phyloP scores from a whole-genome alignment of 352 stramenopile species.

The Thalassiosira mediterranea region DNA sequence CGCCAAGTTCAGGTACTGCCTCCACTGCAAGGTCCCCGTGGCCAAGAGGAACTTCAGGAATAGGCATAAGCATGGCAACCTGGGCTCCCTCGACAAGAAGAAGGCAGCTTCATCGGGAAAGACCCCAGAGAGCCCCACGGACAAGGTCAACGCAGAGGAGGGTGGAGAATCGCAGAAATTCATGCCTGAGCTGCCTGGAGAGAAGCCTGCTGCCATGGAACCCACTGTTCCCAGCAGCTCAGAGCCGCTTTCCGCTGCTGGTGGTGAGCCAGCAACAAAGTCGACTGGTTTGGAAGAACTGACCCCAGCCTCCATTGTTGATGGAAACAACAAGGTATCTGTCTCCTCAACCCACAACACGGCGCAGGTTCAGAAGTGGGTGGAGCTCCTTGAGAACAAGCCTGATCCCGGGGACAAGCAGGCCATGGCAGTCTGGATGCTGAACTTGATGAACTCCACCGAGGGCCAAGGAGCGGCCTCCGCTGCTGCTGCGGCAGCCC shows the following conservation, averaged over 20 bases:
- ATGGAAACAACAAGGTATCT: slow-evolving; percentile 5
- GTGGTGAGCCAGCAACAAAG: not conserved
- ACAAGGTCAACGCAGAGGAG: not conserved
- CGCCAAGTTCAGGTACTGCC: slow-evolving; percentile 76
- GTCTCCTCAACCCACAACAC: slow-evolving; percentile 28
- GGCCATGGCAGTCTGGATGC: slow-evolving; percentile 54
- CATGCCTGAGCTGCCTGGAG: not conserved
- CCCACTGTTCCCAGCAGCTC: not conserved
- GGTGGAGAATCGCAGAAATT: not conserved
- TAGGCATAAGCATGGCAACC: slow-evolving; percentile 65
- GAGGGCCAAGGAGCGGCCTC: not conserved
- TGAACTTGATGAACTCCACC: slow-evolving; percentile 49
- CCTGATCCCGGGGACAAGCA: slow-evolving; percentile 42
- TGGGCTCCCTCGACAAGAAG: slow-evolving; percentile 3
- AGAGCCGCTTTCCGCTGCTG: not conserved
- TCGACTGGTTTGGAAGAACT: too few relatives aligned
- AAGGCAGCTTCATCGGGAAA: slow-evolving; percentile 13
- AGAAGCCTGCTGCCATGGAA: not conserved
- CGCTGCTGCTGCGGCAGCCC: not conserved
- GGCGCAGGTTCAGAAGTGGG: slow-evolving; percentile 38
- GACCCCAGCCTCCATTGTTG: not conserved
- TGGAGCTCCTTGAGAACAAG: slow-evolving; percentile 47
- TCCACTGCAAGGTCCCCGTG: slow-evolving; percentile 73
- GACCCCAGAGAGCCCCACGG: not conserved
- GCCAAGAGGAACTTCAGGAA: slow-evolving; percentile 78